These are phyloP conservation scores for Penicillium sp. DNA, from an alignment of 2,329 filamentous ascomycete genomes.

Conservation along the genomic window DNA sequence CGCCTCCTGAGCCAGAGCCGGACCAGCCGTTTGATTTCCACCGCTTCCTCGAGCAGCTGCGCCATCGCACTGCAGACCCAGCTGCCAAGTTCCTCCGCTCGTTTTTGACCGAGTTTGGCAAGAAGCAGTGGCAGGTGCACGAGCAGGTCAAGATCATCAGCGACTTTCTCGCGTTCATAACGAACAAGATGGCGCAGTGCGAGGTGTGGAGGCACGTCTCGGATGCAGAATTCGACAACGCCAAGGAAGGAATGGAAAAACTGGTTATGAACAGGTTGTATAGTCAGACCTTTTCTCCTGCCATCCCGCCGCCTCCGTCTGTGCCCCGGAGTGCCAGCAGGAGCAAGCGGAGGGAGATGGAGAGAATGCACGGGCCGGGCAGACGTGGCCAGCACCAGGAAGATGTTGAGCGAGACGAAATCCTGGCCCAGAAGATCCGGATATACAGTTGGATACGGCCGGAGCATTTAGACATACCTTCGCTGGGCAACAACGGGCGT, in stretches of 20 bases:
- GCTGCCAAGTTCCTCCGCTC: conserved; percentile 94
- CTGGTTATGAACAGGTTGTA: conserved; percentile 98
- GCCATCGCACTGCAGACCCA: conserved; percentile 95
- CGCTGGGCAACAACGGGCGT: conserved; percentile 77
- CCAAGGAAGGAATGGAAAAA: conserved; percentile 98
- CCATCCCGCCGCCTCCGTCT: conserved; percentile 76
- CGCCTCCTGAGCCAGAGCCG: conserved; percentile 75
- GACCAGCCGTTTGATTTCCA: conserved; percentile 94
- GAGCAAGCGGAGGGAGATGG: conserved; percentile 64
- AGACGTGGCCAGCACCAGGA: conserved; percentile 93
- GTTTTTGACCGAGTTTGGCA: conserved; percentile 89
- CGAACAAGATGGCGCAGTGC: conserved; percentile 95
- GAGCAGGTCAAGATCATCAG: conserved; percentile 99
- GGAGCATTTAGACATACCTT: conserved; percentile 86
- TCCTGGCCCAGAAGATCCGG: conserved; percentile 92
- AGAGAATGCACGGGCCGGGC: conserved; percentile 71
- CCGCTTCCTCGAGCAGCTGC: conserved; percentile 89
- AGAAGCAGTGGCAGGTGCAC: conserved; percentile 99
- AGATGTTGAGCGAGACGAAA: conserved; percentile 91
- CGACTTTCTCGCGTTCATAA: conserved; percentile 94
- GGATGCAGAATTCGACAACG: conserved; percentile 97
- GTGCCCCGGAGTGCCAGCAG: conserved; percentile 57
- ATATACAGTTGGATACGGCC: conserved; percentile 96
- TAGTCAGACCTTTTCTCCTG: conserved; percentile 91
- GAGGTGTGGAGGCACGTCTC: conserved; percentile 96